Percentiles rank a stretch among this genome's conserved stretches.
Conservation (phyloP, 306 rosid species). For the Abrus pulchellus region DNA sequence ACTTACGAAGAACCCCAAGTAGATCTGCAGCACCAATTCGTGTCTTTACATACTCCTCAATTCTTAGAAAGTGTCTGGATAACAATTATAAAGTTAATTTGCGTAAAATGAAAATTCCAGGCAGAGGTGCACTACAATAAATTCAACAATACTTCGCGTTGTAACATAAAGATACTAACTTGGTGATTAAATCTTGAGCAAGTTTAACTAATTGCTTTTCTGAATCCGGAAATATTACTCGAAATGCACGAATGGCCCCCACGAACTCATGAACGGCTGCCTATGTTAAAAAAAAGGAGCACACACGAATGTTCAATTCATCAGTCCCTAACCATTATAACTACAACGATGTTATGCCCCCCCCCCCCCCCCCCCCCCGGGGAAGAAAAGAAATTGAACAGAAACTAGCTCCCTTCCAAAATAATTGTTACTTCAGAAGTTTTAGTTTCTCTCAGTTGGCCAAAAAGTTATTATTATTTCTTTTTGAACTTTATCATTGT, state of each 20-base stretch:
- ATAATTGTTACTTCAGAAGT: background rate
- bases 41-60: slow-evolving; percentile 67
- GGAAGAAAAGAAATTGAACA: background rate
- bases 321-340: slow-evolving; percentile 2
- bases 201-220: slow-evolving; percentile 67
- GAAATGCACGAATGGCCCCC: slow-evolving; percentile 80
- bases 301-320: slow-evolving; percentile 2
- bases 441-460: background rate
- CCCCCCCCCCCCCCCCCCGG: background rate
- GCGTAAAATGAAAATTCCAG: slow-evolving; percentile 29
- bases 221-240: slow-evolving; percentile 84
- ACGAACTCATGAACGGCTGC: slow-evolving; percentile 72
- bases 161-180: slow-evolving; percentile 57
- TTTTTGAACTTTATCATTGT: background rate
- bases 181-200: slow-evolving; percentile 69
- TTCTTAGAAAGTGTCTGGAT: slow-evolving; percentile 52
- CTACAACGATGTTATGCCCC: background rate
- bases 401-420: background rate
- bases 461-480: too few relatives aligned
- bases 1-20: slow-evolving; percentile 78
- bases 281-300: slow-evolving; percentile 54
- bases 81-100: slow-evolving; percentile 28
- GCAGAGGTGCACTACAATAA: background rate
- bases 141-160: background rate
- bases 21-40: slow-evolving; percentile 67